Base-by-base conservation (phyloP, 1,284 basidiomycete species). In the Nidula niveotomentosa region DNA sequence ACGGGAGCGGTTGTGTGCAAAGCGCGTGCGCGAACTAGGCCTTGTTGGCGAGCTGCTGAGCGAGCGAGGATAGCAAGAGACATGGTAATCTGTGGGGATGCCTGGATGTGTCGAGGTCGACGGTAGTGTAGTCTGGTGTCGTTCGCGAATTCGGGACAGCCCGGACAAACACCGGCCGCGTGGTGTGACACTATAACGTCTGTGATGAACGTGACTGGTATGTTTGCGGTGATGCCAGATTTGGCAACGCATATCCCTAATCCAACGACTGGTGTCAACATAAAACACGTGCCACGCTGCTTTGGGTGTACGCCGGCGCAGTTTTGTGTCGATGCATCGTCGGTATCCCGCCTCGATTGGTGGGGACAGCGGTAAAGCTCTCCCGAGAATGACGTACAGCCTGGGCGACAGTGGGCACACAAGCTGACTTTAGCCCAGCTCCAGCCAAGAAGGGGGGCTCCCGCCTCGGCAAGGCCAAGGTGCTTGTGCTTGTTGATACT, bases 11-110 rank as follows among this genome's bases (percentile, higher is more conserved):
- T 73, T 18, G 69, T 65, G 49, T 74, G 72, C 56, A 79, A 70
- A 17, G 63, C 66, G 36, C 70, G 73, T 30, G 66, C 67, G 55
- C 71, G 76, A 49, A 63, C 51, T 43, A 70, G 48, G 39, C 61
- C 63, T 59, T 73, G 72, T 45, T 76, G 70, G 60, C 76, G 77
- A 39, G 60, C 62, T 55, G 74, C 67, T 60, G 76, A 69, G 58
- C 77, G 82, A 51, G 76, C 70, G 61, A 65, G 55, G 49, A 65
- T 48, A 44, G 65, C 58, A 36, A 66, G 51, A 43, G 62, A 61
- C 66, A 67, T 48, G 17, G 12, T 52, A 8, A 37, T 36, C 33
- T 49, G 13, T 53, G 51, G 30, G 30, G 41, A 43, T 50, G 34
- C 49, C 34, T 18, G 51, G 36, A 17, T 12, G 39, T 13, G 39